Conservation (phyloP, 2,329 filamentous ascomycete genomes). For the Emydomyces testavorans region DNA sequence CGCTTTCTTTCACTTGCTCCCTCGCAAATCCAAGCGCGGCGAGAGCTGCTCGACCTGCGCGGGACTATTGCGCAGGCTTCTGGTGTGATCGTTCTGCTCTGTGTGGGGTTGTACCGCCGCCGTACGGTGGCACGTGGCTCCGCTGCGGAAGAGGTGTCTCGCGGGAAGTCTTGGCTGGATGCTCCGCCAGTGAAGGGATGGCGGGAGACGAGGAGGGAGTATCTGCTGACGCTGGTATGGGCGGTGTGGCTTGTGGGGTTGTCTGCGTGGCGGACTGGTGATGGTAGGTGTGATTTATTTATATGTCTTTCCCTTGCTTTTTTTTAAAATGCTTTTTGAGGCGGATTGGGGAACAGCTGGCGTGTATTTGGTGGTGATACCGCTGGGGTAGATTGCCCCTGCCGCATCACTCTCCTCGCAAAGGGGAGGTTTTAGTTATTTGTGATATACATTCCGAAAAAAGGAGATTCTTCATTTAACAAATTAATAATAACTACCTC, state of each 20-base stretch:
- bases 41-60: conserved; percentile 44
- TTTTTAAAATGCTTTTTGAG: too few relatives aligned
- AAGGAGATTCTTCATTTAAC: not conserved
- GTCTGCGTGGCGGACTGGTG: conserved; percentile 41
- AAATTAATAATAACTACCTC: not conserved
- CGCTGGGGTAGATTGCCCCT: too few relatives aligned
- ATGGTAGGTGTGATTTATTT: conserved; percentile 40
- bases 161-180: conserved; percentile 33
- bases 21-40: conserved; percentile 40
- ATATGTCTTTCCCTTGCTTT: not conserved
- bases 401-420: too few relatives aligned
- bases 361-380: too few relatives aligned
- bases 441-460: too few relatives aligned
- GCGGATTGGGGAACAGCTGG: too few relatives aligned
- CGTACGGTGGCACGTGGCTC: not conserved
- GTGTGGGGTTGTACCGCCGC: conserved; percentile 25
- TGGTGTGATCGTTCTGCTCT: conserved; percentile 36
- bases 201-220: conserved; percentile 42
- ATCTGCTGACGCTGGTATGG: conserved; percentile 38
- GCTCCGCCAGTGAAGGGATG: conserved; percentile 34
- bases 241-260: conserved; percentile 43
- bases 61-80: conserved; percentile 47
- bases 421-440: too few relatives aligned
- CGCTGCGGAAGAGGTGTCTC: not conserved
- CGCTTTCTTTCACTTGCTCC: conserved; percentile 43